Conservation (phyloP, 2,329 filamentous ascomycete genomes). For the Paecilomyces dactylethromorphus region DNA sequence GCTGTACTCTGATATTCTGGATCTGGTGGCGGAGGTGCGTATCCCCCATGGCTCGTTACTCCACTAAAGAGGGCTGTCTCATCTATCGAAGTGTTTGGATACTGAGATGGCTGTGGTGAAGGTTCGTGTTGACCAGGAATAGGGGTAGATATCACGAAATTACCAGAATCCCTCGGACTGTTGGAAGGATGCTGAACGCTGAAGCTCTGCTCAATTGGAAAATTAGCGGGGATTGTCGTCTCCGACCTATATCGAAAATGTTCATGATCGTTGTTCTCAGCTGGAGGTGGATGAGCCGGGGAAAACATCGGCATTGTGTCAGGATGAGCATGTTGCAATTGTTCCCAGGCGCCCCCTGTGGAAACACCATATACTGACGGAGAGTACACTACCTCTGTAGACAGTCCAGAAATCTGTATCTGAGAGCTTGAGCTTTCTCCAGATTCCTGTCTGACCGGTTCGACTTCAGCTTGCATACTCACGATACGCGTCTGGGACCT, state of each 20-base stretch:
- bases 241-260: neutral
- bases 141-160: neutral
- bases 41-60: constrained; percentile 14
- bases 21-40: constrained; percentile 17
- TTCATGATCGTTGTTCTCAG: neutral
- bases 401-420: neutral
- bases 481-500: constrained; percentile 1
- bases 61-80: constrained; percentile 2
- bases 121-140: neutral
- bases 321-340: constrained; percentile 1
- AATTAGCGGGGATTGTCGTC: neutral
- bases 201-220: neutral
- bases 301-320: constrained; percentile 3
- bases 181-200: neutral
- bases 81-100: neutral
- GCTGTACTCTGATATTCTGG: constrained; percentile 15
- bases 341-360: neutral
- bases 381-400: neutral
- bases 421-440: neutral
- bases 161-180: neutral
- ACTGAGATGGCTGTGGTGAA: neutral
- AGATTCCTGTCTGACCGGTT: neutral
- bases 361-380: neutral
- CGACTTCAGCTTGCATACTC: constrained; percentile 9
- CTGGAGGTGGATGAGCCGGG: neutral